These are phyloP conservation scores for Pinus tabuliformis DNA, from an alignment of 75 land plant species.

Conservation along the genomic window DNA sequence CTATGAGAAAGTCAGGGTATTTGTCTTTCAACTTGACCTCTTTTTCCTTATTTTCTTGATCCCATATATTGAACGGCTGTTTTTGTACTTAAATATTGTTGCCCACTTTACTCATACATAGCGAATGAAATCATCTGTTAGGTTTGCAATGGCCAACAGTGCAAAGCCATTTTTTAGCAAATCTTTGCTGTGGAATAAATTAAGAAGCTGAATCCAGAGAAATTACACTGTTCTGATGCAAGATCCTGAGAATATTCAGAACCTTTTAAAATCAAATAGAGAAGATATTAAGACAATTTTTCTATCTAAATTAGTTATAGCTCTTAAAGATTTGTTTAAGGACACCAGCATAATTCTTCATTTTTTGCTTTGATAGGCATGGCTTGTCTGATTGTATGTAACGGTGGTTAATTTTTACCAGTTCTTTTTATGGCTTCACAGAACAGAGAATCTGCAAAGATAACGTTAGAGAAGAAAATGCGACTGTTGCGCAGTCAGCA, in stretches of 20 bases:
- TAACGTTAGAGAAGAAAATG: conserved; percentile 54
- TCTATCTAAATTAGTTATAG: background rate
- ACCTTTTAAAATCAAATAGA: background rate
- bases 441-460: conserved; percentile 56
- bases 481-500: conserved; percentile 55
- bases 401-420: background rate
- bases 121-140: background rate
- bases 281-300: background rate
- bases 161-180: too few relatives aligned
- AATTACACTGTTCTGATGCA: background rate
- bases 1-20: conserved; percentile 81
- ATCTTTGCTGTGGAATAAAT: too few relatives aligned
- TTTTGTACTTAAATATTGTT: conserved; percentile 1
- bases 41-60: background rate
- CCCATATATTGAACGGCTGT: too few relatives aligned
- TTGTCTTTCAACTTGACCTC: background rate
- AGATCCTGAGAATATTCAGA: background rate
- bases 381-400: background rate
- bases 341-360: background rate
- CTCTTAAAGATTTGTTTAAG: too few relatives aligned
- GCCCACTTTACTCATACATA: background rate
- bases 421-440: conserved; percentile 16
- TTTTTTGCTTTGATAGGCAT: background rate
- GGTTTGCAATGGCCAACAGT: background rate
- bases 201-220: background rate